Evolutionary conservation across 768 basidiomycete species (phyloP), one percentile per base, ranked within the genome.

Genomic region (Amanita rubescens): DNA sequence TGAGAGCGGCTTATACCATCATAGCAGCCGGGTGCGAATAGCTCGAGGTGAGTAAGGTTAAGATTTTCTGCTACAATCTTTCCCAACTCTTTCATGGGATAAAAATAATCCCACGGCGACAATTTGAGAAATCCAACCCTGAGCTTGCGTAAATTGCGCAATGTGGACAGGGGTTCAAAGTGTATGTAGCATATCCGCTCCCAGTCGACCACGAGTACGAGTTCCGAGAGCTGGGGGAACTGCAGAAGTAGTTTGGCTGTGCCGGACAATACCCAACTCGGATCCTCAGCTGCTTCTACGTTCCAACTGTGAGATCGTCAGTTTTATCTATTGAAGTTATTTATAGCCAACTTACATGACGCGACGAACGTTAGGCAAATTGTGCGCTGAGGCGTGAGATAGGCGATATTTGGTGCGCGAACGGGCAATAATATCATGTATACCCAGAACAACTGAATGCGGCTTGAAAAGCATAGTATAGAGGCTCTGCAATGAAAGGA

Each of bases 321-420:
- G 38, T 22, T n/a, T 8, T 7, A 8, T 7, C 20, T n/a, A n/a
- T n/a, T 9, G 3, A 7, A 30, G 12, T 30, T 27, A 10, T 3
- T 5, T 11, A 3, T 11, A 9, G 27, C 7, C 24, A 5, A 20
- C 50, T 37, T 17, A 51, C 50, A 24, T 19, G n/a, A 51, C 50
- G 5, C 50, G 25, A 22, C 50, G 50, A 30, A 51, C 20, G 27
- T 51, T 51, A 7, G 50, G 50, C n/a, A 51, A 11, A n/a, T 51
- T 27, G 19, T 41, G 20, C 25, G 17, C n/a, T 2, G 25, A 15
- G 3, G 50, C 19, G 10, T 33, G 37, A 17, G 50, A 39, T 11
- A 51, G 22, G 8, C 50, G 25, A 20, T 33, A 25, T 30, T 39
- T 41, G 11, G 50, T 39, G 12, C 50, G 25, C 12, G 33, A 17